Base-by-base conservation (phyloP, 2,329 filamentous ascomycete genomes). In the Aspergillus sp. region DNA sequence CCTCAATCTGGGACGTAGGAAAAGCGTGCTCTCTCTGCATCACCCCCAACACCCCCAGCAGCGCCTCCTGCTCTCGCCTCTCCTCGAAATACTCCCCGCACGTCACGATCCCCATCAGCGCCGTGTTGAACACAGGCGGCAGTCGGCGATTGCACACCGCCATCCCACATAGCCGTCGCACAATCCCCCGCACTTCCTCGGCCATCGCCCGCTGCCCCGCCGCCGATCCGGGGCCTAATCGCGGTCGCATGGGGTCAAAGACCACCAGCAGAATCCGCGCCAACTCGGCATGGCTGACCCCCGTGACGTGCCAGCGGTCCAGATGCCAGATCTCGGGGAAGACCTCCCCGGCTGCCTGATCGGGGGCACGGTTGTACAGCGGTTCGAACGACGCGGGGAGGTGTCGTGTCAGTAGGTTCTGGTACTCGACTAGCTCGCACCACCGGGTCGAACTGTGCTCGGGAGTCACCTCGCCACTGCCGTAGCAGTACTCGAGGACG, bases 401-500 rank as follows among this genome's bases (percentile, higher is more conserved):
- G 27, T 61, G 60, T 5, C 64, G 57, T 10, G 67, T 54, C 78
- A 79, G 81, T 19, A 65, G 60, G 29, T 66, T 58, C 40, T 72
- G 70, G 44, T 73, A 75, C 5, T 68, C 59, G 8, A 71, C 60
- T 9, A 82, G 62, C 26, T 47, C 45, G 3, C 54, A 43, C 39
- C 53, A 51, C 11, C 48, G 50, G 49, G 52, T 48, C 46, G 54
- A 41, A 30, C 39, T 27, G 13, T 43, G 26, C 8, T 38, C 35
- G 13, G 34, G 12, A 6, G 37, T 33, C 12, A 49, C 37, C 35
- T 53, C 50, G n/a, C 47, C 46, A 9, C 61, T 48, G 45, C 65
- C 49, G 54, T 83, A 84, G 56, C 81, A 85, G 52, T 76, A 82
- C 47, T 82, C 78, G 11, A 85, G 63, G 1, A 83, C 77, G 48